Base-by-base conservation (phyloP, 768 basidiomycete genomes). In the Phaeolepiota aurea region DNA sequence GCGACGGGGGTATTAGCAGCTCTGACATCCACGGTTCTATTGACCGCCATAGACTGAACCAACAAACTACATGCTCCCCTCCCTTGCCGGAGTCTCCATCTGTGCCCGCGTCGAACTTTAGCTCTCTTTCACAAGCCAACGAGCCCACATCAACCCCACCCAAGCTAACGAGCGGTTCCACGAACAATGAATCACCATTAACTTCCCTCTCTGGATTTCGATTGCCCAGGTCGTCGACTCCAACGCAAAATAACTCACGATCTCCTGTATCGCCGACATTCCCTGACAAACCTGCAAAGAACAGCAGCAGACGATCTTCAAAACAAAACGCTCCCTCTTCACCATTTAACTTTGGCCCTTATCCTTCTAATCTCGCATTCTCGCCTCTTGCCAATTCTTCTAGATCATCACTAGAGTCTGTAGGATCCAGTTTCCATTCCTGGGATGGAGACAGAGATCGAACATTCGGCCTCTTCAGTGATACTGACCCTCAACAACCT, bases 341-440 rank as follows among this genome's bases (percentile, higher is more conserved):
- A 37, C 76, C 77, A 36, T 71, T 74, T 54, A 62, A 70, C 35
- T 64, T 74, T 20, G 66, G 65, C 33, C 58, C 72, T 23, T 73
- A 72, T 23, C 73, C 76, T 40, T 71, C 74, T 1, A 7, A 5
- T 19, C 33, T 35, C 9, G 33, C n/a, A n/a, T 72, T 89, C 39
- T 79, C 82, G 25, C 79, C 84, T 3, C 60, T 83, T 13, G 72
- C 71, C 12, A 88, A 80, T 46, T 83, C 84, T 4, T 89, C 87
- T 20, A 73, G 79, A 20, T 84, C 86, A 11, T 90, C 88, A 4
- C 61, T 90, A 15, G 84, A 80, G 44, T 88, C 87, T 7, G 72
- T 69, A 23, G 86, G 88, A 12, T 91, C 88, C 2, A 90, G 88
- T 58, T 90, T 86, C 56, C 87, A 89, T 54, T 87, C 87, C 3